These are phyloP conservation scores for Cutaneotrichosporon dermatis DNA, from an alignment of 1,284 basidiomycete genomes.

Conservation along the genomic window DNA sequence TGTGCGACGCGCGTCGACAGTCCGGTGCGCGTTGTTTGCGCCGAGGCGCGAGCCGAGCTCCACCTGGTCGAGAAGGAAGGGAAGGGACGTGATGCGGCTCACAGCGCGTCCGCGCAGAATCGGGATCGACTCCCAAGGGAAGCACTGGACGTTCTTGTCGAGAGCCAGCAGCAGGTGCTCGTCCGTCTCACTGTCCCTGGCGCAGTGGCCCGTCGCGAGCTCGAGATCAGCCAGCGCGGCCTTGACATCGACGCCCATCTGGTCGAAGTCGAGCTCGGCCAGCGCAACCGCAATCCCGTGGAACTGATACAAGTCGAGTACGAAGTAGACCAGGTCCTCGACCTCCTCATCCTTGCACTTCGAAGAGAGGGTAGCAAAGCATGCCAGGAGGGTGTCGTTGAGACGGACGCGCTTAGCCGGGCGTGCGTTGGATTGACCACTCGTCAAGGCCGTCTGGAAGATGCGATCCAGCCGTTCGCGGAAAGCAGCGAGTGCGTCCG, in stretches of 20 bases:
- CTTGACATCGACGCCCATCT: conserved; percentile 50
- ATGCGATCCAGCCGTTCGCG: conserved; percentile 65
- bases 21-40: conserved; percentile 13
- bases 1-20: conserved; percentile 63
- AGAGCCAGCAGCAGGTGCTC: conserved; percentile 81
- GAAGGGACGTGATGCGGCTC: conserved; percentile 81
- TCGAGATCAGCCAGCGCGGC: conserved; percentile 65
- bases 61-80: conserved; percentile 81
- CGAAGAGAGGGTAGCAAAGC: conserved; percentile 75
- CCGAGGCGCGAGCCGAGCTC: conserved; percentile 52
- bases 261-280: conserved; percentile 88
- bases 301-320: conserved; percentile 89
- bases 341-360: conserved; percentile 86
- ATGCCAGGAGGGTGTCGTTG: conserved; percentile 71
- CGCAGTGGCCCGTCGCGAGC: conserved; percentile 29
- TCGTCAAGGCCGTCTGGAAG: conserved; percentile 62
- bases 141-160: conserved; percentile 80
- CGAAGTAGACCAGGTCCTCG: conserved; percentile 90
- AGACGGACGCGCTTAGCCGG: conserved; percentile 53
- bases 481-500: conserved; percentile 57
- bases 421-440: conserved; percentile 16
- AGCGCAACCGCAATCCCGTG: conserved; percentile 82
- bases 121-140: conserved; percentile 97
- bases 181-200: not conserved
- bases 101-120: conserved; percentile 76